Base-by-base conservation (phyloP, 139 green algal species). In the Mychonastes homosphaera region DNA sequence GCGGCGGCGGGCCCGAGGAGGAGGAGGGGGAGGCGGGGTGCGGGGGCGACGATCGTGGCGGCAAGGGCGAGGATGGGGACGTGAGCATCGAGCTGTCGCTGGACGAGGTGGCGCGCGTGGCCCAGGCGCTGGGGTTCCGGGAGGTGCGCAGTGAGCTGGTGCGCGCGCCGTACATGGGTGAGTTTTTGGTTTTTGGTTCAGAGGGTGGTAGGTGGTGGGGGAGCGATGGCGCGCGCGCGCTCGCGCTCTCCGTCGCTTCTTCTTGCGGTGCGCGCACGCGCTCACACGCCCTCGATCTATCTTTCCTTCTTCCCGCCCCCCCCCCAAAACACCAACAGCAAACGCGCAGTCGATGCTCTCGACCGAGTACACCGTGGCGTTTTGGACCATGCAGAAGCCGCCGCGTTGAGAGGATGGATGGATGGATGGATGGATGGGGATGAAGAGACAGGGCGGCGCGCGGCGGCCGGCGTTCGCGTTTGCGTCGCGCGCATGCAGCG, bases 61-160 rank as follows among this genome's bases (percentile, higher is more conserved):
- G 18, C 12, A 27, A 53, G 10, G 48, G 62, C 0, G n/a, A n/a
- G n/a, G n/a, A n/a, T n/a, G n/a, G n/a, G n/a, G 74, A 90, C 56
- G 43, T 88, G 55, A 85, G 72, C 28, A 59, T 95, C 3, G 87
- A 95, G 74, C 53, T 94, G 23, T 75, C 64, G 2, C 60, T 94
- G 39, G 73, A 75, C 8, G 85, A 87, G 6, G 70, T 95, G 6
- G 56, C 70, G 41, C 30, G 56, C 12, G 64, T 79, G 21, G 78
- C 85, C 4, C 47, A 29, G 21, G 59, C 67, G 28, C 58, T 87
- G 26, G 77, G 84, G 7, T 85, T 87, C 21, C 2, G 29, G 19
- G 15, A 67, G 43, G 3, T 75, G 28, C 50, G 43, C 9, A 53
- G 82, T 32, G 59, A 71, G 43, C 53, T 45, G 28, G 53, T 83